Evolutionary conservation across 352 stramenopile genomes (phyloP), one percentile per base, ranked within the genome.

Genomic region (Pythium aquatile): DNA sequence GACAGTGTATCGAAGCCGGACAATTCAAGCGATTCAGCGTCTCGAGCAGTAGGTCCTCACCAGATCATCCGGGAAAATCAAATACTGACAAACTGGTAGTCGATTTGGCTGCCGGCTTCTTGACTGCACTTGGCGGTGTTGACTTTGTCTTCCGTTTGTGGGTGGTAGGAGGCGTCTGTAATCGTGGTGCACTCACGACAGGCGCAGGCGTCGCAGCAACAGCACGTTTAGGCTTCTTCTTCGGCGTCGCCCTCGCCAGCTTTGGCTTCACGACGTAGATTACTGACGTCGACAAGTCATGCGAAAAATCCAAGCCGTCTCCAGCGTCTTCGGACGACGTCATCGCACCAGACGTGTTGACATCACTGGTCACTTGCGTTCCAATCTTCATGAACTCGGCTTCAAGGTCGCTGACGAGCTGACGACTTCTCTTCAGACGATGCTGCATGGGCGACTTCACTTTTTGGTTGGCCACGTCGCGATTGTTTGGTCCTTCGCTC

Each of bases 11-110:
- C 74, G 82, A 17, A 78, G 57, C 10, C 79, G 74, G 30, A 81
- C 76, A 1, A 47, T 91, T 7, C 69, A 80, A 48, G 65, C 66
- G 2, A 55, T 84, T 11, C 66, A 73, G 47, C 54, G 37, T 30
- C 49, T 73, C 16, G 66, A 66, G 17, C 56, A 73, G 61, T 66
- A 66, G 48, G 70, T 95, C 16, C 64, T 79, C 42, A 84, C 83
- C 85, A 77, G 24, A 93, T 30, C 79, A 73, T 30, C 66, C 70
- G 3, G 68, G 69, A 7, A 69, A 76, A 72, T 96, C 42, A 81
- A 94, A 58, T 62, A 82, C 40, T 48, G 85, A 17, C 78, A 76
- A 29, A 9, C 13, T 55, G 40, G 40, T n/a, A 2, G 48, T 28
- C 28, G 29, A 6, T 11, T 44, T 29, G 30, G 40, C 8, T 2